A percentile compares a stretch with the other conserved stretches of the same genome.
Conservation (phyloP, 768 basidiomycete genomes). For the Termitomyces sp. region DNA sequence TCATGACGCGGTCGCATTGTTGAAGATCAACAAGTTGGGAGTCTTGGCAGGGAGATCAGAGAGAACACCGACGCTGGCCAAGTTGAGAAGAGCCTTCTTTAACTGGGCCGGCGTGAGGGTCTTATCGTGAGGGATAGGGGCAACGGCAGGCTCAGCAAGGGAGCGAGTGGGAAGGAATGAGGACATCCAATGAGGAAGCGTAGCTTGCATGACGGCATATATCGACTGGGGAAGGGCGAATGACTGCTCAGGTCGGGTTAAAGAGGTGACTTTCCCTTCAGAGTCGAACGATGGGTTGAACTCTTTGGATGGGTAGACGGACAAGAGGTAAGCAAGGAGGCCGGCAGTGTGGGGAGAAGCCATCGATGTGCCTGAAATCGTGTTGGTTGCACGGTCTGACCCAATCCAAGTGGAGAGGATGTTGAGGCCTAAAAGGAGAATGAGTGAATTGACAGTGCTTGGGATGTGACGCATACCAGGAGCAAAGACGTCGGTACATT, state of each 20-base stretch:
- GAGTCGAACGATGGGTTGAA: conserved; percentile 52
- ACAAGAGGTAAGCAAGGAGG: conserved; percentile 87
- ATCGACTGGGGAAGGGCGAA: conserved; percentile 36
- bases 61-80: conserved; percentile 55
- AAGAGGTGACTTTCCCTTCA: conserved; percentile 32
- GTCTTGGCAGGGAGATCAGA: conserved; percentile 48
- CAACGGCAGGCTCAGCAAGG: conserved; percentile 37
- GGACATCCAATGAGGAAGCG: conserved; percentile 57
- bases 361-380: conserved; percentile 91
- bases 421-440: conserved; percentile 53
- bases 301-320: conserved; percentile 68
- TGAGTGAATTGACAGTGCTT: background rate
- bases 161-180: conserved; percentile 46
- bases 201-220: conserved; percentile 52
- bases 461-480: conserved; percentile 49
- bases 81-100: conserved; percentile 66
- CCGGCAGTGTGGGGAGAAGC: conserved; percentile 93
- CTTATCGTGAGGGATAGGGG: conserved; percentile 36
- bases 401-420: conserved; percentile 87
- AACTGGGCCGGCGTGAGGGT: conserved; percentile 65
- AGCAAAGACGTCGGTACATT: conserved; percentile 90
- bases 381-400: conserved; percentile 54
- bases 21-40: conserved; percentile 73
- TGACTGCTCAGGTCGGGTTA: conserved; percentile 27
- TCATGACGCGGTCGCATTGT: conserved; percentile 57